A percentile compares a stretch with the other conserved stretches of the same genome.
Conservation (phyloP, 106 monocot genomes). For the Phalaenopsis aphrodite region DNA sequence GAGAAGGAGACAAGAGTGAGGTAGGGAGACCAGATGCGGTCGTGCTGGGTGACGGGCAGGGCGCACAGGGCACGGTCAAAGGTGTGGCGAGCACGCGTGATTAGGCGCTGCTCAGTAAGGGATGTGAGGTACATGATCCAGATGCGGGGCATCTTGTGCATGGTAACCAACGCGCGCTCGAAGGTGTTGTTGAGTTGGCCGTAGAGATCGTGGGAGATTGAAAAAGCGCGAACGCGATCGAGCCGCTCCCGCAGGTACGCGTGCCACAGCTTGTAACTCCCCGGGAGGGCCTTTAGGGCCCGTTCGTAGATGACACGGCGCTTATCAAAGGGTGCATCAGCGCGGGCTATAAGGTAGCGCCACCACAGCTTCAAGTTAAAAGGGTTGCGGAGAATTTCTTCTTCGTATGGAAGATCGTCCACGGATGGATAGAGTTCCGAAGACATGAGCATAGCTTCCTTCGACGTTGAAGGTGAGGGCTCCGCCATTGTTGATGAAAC, state of each 20-base stretch:
- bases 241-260: constrained; percentile 85
- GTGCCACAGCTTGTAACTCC: constrained; percentile 93
- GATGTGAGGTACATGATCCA: constrained; percentile 75
- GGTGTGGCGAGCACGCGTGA: constrained; percentile 53
- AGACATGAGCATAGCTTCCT: constrained; percentile 5
- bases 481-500: not conserved
- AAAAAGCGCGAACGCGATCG: constrained; percentile 50
- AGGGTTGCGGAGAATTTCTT: constrained; percentile 90
- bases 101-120: constrained; percentile 55
- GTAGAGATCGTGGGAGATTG: constrained; percentile 49
- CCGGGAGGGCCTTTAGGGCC: constrained; percentile 85
- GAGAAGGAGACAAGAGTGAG: constrained; percentile 53
- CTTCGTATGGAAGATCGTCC: constrained; percentile 68
- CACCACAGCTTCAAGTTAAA: constrained; percentile 92
- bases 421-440: constrained; percentile 37
- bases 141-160: constrained; percentile 98
- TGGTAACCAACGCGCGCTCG: constrained; percentile 87
- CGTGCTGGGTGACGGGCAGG: constrained; percentile 86
- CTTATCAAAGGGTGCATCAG: constrained; percentile 67
- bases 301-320: constrained; percentile 91
- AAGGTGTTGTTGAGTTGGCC: constrained; percentile 85
- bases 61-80: constrained; percentile 83
- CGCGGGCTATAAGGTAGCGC: constrained; percentile 80
- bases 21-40: constrained; percentile 82
- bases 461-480: not conserved